Evolutionary conservation across 768 basidiomycete species (phyloP).

Genomic region (Termitomyces sp.): DNA sequence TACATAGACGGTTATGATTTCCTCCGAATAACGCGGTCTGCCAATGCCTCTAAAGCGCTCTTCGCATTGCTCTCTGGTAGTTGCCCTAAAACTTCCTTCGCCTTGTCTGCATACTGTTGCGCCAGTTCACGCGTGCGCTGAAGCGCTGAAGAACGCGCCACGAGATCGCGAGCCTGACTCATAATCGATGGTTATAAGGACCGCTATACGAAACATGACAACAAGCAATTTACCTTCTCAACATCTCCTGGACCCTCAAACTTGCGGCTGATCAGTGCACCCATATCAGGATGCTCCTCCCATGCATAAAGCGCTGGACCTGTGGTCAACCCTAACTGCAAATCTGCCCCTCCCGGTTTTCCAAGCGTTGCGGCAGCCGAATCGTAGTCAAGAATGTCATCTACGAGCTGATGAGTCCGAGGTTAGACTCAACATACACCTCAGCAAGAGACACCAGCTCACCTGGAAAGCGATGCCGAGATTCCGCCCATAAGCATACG

Average conservation of each 20-base stretch:
- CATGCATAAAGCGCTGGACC: slow-evolving; percentile 94
- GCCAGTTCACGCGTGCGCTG: slow-evolving; percentile 81
- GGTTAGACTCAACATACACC: background rate
- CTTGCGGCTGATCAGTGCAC: slow-evolving; percentile 78
- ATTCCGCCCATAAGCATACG: slow-evolving; percentile 95
- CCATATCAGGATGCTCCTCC: slow-evolving; percentile 89
- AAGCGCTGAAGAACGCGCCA: slow-evolving; percentile 75
- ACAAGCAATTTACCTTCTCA: slow-evolving; percentile 54
- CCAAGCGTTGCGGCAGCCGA: slow-evolving; percentile 73
- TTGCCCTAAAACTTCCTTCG: slow-evolving; percentile 61
- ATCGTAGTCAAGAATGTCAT: slow-evolving; percentile 93
- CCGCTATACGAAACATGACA: background rate
- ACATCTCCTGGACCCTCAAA: slow-evolving; percentile 85
- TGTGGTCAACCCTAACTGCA: slow-evolving; percentile 83
- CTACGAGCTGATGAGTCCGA: slow-evolving; percentile 66
- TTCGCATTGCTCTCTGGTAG: slow-evolving; percentile 87
- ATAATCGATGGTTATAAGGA: background rate
- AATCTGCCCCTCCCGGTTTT: slow-evolving; percentile 87
- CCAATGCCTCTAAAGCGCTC: slow-evolving; percentile 67
- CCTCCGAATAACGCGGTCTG: slow-evolving; percentile 67
- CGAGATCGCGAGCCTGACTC: slow-evolving; percentile 67
- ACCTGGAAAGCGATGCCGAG: slow-evolving; percentile 96
- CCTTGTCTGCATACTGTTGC: slow-evolving; percentile 71
- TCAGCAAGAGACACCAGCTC: slow-evolving; percentile 13
- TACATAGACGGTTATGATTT: slow-evolving; percentile 24